Conservation (phyloP, 2,329 filamentous ascomycete species). For the Aspergillus felis region DNA sequence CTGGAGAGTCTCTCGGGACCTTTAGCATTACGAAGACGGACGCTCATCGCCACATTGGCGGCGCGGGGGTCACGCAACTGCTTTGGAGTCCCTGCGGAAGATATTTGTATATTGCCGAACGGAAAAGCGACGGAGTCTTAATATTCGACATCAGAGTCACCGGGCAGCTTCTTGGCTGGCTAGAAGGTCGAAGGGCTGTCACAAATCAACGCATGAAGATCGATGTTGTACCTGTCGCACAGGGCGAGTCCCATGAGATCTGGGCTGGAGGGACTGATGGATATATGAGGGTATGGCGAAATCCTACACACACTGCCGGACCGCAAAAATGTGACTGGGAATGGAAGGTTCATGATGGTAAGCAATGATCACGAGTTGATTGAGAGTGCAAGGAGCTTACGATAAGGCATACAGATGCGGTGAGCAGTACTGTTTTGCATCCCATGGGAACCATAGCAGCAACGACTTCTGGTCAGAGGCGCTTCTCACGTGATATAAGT, state of each 20-base stretch:
- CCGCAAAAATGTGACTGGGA: constrained; percentile 41
- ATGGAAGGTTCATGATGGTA: constrained; percentile 45
- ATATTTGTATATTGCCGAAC: constrained; percentile 58
- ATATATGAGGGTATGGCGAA: constrained; percentile 47
- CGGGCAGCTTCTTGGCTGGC: constrained; percentile 47
- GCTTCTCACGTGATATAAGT: constrained; percentile 18
- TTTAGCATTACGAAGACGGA: constrained; percentile 46
- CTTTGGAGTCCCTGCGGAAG: constrained; percentile 55
- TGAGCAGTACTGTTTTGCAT: constrained; percentile 47
- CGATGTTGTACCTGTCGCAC: constrained; percentile 42
- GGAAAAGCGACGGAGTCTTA: constrained; percentile 52
- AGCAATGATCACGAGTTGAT: constrained; percentile 7
- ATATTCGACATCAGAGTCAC: constrained; percentile 59
- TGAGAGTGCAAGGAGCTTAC: background rate
- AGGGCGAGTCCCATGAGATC: constrained; percentile 46
- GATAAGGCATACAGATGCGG: constrained; percentile 35
- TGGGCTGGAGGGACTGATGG: constrained; percentile 61
- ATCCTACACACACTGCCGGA: constrained; percentile 41
- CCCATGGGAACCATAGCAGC: constrained; percentile 45
- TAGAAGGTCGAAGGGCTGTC: constrained; percentile 42
- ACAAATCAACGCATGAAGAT: constrained; percentile 57
- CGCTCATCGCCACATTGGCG: constrained; percentile 39
- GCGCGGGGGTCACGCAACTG: constrained; percentile 53
- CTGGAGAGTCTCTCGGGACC: constrained; percentile 48
- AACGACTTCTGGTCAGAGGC: constrained; percentile 48